Evolutionary conservation across 1,284 basidiomycete genomes (phyloP).

Genomic region (Pseudozyma thailandica): DNA sequence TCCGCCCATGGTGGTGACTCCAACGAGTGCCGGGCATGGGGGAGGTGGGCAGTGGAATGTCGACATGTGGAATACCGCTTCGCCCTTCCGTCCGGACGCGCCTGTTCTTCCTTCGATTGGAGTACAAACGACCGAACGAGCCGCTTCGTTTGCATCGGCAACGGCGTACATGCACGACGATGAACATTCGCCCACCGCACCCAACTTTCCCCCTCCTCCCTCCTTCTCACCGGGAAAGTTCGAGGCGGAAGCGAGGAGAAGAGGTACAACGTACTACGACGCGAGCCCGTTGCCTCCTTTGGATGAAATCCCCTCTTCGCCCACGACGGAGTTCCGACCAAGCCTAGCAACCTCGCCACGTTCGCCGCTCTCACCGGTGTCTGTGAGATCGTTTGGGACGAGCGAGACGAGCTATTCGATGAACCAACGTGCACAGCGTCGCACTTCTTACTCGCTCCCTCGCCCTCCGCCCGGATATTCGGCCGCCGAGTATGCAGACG

Average conservation of each 20-base stretch:
- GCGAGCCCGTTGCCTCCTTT: constrained; percentile 15
- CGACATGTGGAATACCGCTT: constrained; percentile 20
- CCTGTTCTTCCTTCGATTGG: background rate
- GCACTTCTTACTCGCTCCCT: constrained; percentile 20
- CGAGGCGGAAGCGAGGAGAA: background rate
- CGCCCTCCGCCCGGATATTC: constrained; percentile 11
- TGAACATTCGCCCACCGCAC: constrained; percentile 19
- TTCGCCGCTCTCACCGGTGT: no score
- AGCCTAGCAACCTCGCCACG: constrained; percentile 5
- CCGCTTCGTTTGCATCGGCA: background rate
- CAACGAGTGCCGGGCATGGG: no score
- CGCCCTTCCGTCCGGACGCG: constrained; percentile 21
- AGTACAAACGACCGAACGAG: background rate
- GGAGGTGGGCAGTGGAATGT: constrained; percentile 1
- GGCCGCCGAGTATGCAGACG: no score
- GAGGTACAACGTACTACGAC: constrained; percentile 29
- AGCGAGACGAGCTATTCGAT: constrained; percentile 21
- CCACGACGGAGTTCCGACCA: background rate
- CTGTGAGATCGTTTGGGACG: constrained; percentile 8
- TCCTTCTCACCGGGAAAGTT: background rate
- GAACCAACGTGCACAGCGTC: background rate
- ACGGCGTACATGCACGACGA: constrained; percentile 2
- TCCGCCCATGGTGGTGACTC: no score
- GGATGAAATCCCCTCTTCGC: constrained; percentile 7
- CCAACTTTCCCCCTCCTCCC: constrained; percentile 16